These are phyloP conservation scores for Aspergillus terreus DNA, from an alignment of 2,329 filamentous ascomycete species.

Conservation along the genomic window DNA sequence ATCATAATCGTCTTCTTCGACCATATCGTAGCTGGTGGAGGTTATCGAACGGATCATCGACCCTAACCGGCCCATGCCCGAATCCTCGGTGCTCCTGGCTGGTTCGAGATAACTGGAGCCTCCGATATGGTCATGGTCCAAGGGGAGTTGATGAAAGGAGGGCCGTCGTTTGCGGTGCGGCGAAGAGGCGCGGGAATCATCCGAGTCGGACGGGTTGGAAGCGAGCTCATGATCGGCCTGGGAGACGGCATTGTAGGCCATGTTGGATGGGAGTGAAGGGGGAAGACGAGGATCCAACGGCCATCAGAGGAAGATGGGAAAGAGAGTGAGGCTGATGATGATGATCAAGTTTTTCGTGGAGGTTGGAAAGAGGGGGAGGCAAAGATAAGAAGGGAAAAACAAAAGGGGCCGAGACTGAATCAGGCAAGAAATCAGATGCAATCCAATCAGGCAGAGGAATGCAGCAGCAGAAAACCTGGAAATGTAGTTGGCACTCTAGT, in stretches of 20 bases:
- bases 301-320: constrained; percentile 10
- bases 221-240: constrained; percentile 39
- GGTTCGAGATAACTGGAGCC: constrained; percentile 24
- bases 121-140: constrained; percentile 30
- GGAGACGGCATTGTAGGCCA: constrained; percentile 44
- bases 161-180: constrained; percentile 13
- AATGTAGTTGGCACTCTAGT: no score
- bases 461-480: not conserved
- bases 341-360: not conserved
- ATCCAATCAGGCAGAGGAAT: not conserved
- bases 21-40: constrained; percentile 41
- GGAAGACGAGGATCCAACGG: constrained; percentile 2
- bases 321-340: not conserved
- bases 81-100: constrained; percentile 25
- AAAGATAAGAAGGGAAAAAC: not conserved
- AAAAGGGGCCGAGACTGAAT: not conserved
- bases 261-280: constrained; percentile 18
- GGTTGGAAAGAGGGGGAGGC: not conserved
- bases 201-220: constrained; percentile 34
- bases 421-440: not conserved
- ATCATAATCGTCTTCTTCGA: constrained; percentile 48
- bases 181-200: constrained; percentile 30
- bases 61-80: constrained; percentile 21
- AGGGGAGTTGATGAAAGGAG: constrained; percentile 27
- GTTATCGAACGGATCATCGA: constrained; percentile 38